Conservation (phyloP, 306 rosid genomes). For the Medicago arabica region DNA sequence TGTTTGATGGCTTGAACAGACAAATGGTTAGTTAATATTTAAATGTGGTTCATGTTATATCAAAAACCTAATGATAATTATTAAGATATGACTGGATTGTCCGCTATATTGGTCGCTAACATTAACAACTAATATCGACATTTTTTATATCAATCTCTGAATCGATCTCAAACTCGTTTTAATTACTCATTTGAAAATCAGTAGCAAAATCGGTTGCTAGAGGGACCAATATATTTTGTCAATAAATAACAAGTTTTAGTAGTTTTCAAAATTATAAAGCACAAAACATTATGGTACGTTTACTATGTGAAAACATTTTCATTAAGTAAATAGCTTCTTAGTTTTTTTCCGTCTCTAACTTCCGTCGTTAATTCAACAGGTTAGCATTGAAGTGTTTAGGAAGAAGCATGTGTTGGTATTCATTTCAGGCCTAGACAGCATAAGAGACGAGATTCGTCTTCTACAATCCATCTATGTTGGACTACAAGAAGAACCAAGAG, state of each 20-base stretch:
- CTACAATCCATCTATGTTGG: slow-evolving; percentile 37
- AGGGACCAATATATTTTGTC: background rate
- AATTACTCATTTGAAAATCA: too few relatives aligned
- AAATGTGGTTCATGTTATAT: background rate
- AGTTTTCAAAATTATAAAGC: too few relatives aligned
- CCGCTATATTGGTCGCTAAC: background rate
- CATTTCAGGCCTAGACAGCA: slow-evolving; percentile 51
- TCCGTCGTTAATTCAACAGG: slow-evolving; percentile 34
- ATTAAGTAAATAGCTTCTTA: too few relatives aligned
- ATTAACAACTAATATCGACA: too few relatives aligned
- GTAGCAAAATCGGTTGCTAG: background rate
- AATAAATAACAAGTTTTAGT: too few relatives aligned
- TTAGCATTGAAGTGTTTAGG: slow-evolving; percentile 47
- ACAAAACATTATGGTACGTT: too few relatives aligned
- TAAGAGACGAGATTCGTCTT: slow-evolving; percentile 51
- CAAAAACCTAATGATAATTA: too few relatives aligned
- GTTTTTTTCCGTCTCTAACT: too few relatives aligned
- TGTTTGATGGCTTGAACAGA: slow-evolving; percentile 41
- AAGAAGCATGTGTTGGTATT: slow-evolving; percentile 46
- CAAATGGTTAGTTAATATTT: slow-evolving; percentile 45
- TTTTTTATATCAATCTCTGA: too few relatives aligned
- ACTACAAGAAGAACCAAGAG: slow-evolving; percentile 40
- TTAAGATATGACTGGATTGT: too few relatives aligned
- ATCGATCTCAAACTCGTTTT: too few relatives aligned
- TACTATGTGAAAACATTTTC: too few relatives aligned